Base-by-base conservation (phyloP, 768 basidiomycete genomes). In the Auricularia sp. region DNA sequence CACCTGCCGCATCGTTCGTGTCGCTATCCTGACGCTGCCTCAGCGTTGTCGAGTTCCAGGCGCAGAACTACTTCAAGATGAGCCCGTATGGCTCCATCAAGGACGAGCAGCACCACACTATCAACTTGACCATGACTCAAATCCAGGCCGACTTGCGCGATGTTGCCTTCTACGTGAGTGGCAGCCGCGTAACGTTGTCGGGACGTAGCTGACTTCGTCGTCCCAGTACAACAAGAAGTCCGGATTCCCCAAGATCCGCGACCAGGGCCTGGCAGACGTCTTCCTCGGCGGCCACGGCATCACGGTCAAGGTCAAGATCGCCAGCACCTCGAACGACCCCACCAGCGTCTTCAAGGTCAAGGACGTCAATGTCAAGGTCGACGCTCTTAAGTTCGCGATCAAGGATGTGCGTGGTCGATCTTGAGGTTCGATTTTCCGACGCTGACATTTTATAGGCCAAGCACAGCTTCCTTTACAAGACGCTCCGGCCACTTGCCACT, bases 111-210 rank as follows among this genome's bases (percentile, higher is more conserved):
- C 81, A 82, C 68, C 91, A 96, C 73, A 81, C 84, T 63, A 84
- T 97, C 71, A 87, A 81, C 42, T 72, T 97, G 63, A 85, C 84
- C 7, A 79, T 97, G 43, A 80, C 79, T 35, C 94, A 98, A 74
- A 90, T 97, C 69, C 94, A 98, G 72, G 89, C 90, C 4, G 93
- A 97, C 68, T 89, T 98, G 84, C 84, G 90, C 16, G 94, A 98
- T 69, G 91, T 97, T 14, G 88, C 90, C 8, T 96, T 98, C 74
- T 92, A 88, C 72, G 53, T 54, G 18, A 10, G 53, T 29, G 6
- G n/a, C 53, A 18, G 0, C 11, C 39, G 39, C 39, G 3, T 42
- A 1, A 1, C 53, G 18, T 54, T 18, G 53, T 54, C 53, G 11
- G 29, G 18, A 54, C n/a, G 8, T 7, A 10, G 53, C 53, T 54